Evolutionary conservation across 164 flowering plant genomes (phyloP).

Genomic region (Macadamia integrifolia): DNA sequence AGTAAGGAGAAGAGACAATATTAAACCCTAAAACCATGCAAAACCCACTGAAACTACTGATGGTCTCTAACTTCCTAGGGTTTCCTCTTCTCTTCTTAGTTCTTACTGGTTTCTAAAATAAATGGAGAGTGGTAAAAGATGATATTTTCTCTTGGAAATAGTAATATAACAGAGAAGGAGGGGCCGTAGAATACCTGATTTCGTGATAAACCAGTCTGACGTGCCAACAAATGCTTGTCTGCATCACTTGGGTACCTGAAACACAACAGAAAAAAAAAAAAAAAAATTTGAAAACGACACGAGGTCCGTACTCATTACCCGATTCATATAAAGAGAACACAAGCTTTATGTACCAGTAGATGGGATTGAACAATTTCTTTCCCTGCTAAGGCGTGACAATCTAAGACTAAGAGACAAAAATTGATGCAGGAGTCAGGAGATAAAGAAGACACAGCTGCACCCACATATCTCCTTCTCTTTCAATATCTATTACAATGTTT

Average conservation of each 20-base stretch:
- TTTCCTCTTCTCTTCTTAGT: neutral
- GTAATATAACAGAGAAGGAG: neutral
- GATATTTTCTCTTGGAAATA: too few species aligned
- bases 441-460: neutral
- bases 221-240: constrained; percentile 48
- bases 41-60: constrained; percentile 16
- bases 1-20: neutral
- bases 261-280: constrained; percentile 26
- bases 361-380: constrained; percentile 19
- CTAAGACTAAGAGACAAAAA: neutral
- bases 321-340: constrained; percentile 12
- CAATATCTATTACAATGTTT: neutral
- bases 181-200: constrained; percentile 36
- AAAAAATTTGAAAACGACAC: constrained; percentile 32
- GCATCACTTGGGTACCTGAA: constrained; percentile 52
- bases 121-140: too few species aligned
- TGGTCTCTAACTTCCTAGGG: constrained; percentile 1
- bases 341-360: constrained; percentile 20
- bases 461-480: neutral
- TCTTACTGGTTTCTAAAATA: neutral
- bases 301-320: constrained; percentile 7
- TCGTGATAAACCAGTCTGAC: constrained; percentile 64
- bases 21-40: constrained; percentile 15
- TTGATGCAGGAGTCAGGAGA: neutral
- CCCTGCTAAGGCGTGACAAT: neutral